Conservation (phyloP, 1,284 basidiomycete genomes). For the Trametes sp. region DNA sequence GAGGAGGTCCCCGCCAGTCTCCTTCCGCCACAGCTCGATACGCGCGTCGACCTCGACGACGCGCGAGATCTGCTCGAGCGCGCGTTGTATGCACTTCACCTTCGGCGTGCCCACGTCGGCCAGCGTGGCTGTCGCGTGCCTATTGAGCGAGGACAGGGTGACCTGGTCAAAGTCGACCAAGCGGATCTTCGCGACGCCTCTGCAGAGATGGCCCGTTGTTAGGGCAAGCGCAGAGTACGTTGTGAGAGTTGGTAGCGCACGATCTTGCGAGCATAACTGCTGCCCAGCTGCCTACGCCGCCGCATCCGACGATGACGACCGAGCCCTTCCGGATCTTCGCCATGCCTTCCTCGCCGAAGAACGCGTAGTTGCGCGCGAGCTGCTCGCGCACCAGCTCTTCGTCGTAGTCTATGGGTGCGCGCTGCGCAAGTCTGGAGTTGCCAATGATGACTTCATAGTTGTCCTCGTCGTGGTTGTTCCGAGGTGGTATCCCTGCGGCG, state of each 20-base stretch:
- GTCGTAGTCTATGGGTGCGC: conserved; percentile 54
- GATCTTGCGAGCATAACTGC: conserved; percentile 94
- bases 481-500: conserved; percentile 12
- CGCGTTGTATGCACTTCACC: conserved; percentile 82
- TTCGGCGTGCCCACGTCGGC: conserved; percentile 96
- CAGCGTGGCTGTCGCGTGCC: conserved; percentile 92
- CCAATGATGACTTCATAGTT: conserved; percentile 16
- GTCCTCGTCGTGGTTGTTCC: conserved; percentile 22
- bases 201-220: conserved; percentile 41
- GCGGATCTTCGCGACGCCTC: conserved; percentile 77
- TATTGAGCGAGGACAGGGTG: conserved; percentile 90
- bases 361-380: conserved; percentile 93
- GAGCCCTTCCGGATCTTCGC: conserved; percentile 74
- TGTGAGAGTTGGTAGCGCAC: conserved; percentile 52
- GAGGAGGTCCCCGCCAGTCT: conserved; percentile 73
- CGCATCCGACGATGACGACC: conserved; percentile 93
- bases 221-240: not conserved
- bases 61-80: conserved; percentile 74
- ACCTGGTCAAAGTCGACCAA: conserved; percentile 94
- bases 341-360: conserved; percentile 95
- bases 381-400: conserved; percentile 86
- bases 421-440: conserved; percentile 11
- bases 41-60: conserved; percentile 85
- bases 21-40: conserved; percentile 85
- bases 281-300: conserved; percentile 96